Percentiles rank a stretch among this genome's conserved stretches.
These are phyloP conservation scores for Tulasnella sp. DNA, from an alignment of 768 basidiomycete species.

Conservation along the genomic window DNA sequence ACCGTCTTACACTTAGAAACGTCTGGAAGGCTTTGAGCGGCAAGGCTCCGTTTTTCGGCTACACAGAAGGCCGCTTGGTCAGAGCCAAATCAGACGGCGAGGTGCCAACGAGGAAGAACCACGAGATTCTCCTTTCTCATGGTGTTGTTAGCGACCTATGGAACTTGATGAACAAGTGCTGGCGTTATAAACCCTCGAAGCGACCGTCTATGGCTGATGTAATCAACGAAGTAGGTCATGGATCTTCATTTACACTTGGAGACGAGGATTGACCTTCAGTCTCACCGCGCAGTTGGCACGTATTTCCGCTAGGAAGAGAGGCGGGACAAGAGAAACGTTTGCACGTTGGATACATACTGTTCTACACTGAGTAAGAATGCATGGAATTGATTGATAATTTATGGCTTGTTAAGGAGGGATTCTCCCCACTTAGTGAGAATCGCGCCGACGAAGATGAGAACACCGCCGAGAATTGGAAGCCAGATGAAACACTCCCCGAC, in stretches of 20 bases:
- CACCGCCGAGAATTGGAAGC: neutral
- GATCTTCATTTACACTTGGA: too few relatives aligned
- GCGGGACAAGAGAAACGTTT: too few relatives aligned
- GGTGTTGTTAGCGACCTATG: neutral
- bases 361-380: too few relatives aligned
- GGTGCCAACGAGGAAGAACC: neutral
- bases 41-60: neutral
- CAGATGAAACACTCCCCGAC: neutral
- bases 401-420: neutral
- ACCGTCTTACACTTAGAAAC: too few relatives aligned
- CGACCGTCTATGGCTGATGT: neutral
- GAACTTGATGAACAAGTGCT: neutral
- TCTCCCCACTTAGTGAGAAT: neutral
- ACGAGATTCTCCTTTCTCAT: neutral
- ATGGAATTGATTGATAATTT: neutral
- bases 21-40: too few relatives aligned
- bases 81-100: neutral
- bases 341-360: neutral
- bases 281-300: neutral
- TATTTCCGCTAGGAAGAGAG: too few relatives aligned
- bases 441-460: neutral
- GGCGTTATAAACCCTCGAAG: neutral
- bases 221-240: neutral
- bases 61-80: neutral
- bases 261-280: too few relatives aligned